Base-by-base conservation (phyloP, 1,284 basidiomycete species). In the Sporisorium scitamineum region DNA sequence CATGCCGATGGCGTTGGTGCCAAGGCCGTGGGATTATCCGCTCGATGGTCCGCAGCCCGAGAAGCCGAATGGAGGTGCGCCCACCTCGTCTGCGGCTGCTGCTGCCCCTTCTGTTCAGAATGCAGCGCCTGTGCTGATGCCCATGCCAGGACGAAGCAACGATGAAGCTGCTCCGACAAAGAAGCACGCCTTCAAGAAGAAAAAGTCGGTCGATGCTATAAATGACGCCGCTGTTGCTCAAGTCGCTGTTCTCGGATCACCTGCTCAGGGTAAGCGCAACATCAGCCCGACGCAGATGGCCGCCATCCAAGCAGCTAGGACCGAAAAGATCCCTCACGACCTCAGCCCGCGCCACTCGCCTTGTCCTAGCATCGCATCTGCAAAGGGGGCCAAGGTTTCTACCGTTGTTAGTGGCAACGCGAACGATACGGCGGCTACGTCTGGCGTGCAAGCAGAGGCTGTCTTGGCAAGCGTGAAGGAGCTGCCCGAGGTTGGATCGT, bases 1-100 rank as follows among this genome's bases (percentile, higher is more conserved):
- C 53, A 78, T 80, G 76, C 76, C 77, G 8, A 54, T 79, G 27
- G 79, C 76, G 11, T 61, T 78, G 9, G 66, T 80, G 29, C 77
- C 79, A 0, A 16, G 77, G 4, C 65, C 75, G 1, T 78, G 71
- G 77, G 77, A 79, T 53, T 79, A 79, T 53, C 61, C 68, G 11
- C 61, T 72, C 0, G 73, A 71, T 31, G 68, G 68, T 1, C 64
- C 61, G 6, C 3, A 26, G 4, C 20, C 53, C 0, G 39, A 47
- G 6, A 55, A 56, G 27, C 54, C 57, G 3, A 31, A 26, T 3
- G n/a, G 52, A 8, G 54, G 60, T 14, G 54, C n/a, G 22, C 41
- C 27, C 26, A 18, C 58, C 7, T 41, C 56, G 32, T 37, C 50
- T 16, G 42, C 55, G n/a, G 24, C 53, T 6, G n/a, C n/a, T 0